These are phyloP conservation scores for Fusarium scirpi DNA, from an alignment of 2,329 filamentous ascomycete genomes.

Conservation along the genomic window DNA sequence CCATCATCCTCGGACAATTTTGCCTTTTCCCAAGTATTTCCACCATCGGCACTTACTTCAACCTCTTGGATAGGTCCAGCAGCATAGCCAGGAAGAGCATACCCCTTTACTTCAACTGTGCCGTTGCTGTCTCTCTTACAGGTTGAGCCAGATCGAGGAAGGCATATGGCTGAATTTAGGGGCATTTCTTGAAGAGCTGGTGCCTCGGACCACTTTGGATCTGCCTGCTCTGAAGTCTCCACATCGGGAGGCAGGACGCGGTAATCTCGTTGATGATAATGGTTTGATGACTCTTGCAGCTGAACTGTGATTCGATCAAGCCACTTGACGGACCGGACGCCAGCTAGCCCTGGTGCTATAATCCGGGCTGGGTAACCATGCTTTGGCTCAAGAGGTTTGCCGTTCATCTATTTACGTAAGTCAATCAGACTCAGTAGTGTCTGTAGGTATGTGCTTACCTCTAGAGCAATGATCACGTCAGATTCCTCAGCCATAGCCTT, in stretches of 20 bases:
- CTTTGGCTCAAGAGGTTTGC: neutral
- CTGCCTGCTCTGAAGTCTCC: neutral
- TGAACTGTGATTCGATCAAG: neutral
- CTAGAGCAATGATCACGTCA: neutral
- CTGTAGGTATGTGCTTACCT: neutral
- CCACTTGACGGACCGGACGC: neutral
- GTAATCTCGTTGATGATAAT: neutral
- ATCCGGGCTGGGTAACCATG: neutral
- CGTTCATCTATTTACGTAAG: neutral
- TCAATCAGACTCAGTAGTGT: neutral
- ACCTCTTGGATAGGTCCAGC: neutral
- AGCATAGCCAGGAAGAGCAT: neutral
- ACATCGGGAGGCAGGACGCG: neutral
- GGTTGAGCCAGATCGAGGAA: neutral
- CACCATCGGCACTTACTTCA: neutral
- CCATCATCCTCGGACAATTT: neutral
- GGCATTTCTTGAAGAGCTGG: neutral
- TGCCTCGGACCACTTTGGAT: neutral
- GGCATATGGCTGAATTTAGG: neutral
- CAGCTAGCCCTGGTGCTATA: neutral
- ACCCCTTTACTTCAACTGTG: neutral
- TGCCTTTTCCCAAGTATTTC: neutral
- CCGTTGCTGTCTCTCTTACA: neutral
- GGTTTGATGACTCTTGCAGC: neutral
- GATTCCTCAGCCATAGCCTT: neutral